Conservation (phyloP, 2,329 filamentous ascomycete species). For the Cordyceps fumosorosea region DNA sequence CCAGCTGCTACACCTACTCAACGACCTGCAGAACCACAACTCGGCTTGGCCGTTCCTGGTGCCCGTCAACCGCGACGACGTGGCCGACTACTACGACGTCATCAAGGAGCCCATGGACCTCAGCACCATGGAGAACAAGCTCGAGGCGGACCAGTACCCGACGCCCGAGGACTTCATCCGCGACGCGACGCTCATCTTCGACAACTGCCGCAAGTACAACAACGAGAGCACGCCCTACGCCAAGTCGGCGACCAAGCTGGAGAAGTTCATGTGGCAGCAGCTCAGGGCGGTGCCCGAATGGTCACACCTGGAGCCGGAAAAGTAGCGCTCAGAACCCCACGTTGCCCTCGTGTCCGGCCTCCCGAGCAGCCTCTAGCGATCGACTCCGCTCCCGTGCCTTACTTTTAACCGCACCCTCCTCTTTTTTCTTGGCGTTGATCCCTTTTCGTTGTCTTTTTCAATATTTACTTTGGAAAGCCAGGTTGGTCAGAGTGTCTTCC, state of each 20-base stretch:
- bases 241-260: slow-evolving; percentile 89
- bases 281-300: slow-evolving; percentile 91
- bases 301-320: slow-evolving; percentile 56
- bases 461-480: neutral
- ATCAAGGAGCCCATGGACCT: slow-evolving; percentile 98
- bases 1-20: slow-evolving; percentile 83
- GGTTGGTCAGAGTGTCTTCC: neutral
- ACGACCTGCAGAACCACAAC: slow-evolving; percentile 89
- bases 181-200: slow-evolving; percentile 83
- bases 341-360: too few species aligned
- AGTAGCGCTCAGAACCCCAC: slow-evolving; percentile 20
- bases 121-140: slow-evolving; percentile 89
- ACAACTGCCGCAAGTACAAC: slow-evolving; percentile 95
- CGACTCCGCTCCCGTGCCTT: too few species aligned
- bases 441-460: neutral
- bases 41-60: slow-evolving; percentile 92
- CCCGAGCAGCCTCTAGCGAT: too few species aligned
- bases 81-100: slow-evolving; percentile 97
- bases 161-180: slow-evolving; percentile 88
- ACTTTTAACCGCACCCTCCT: neutral
- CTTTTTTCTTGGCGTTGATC: neutral
- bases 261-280: slow-evolving; percentile 91
- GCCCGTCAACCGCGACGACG: slow-evolving; percentile 91
- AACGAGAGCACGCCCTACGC: slow-evolving; percentile 92
- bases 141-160: slow-evolving; percentile 87